Evolutionary conservation across 306 rosid genomes (phyloP), one percentile per base, ranked within the genome.

Genomic region (Pterocarpus santalinus): DNA sequence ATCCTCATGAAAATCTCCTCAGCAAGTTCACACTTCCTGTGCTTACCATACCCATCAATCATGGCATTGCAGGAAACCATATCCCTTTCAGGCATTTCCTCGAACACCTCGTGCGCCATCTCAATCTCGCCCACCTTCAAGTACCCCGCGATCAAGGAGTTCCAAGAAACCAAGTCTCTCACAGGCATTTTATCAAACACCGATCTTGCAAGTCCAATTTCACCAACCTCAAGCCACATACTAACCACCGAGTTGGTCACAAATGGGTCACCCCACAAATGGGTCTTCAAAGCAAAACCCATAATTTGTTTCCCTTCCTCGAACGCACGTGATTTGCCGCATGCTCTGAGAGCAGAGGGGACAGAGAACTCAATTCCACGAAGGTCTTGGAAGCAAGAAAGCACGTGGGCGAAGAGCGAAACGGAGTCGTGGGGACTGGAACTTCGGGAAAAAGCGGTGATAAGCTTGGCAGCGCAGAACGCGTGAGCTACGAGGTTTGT

Each of bases 1-100:
- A 80, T 81, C 43, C 11, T 61, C 76, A 36, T 63, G 60, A 88
- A 91, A 73, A 86, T 55, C 49, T 86, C 79, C 77, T 83, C 89
- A 51, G 85, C 91, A 57, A 85, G 85, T 71, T 68, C 86, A 58
- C 77, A 85, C 81, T 56, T 71, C 17, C 89, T 91, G 44, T 41
- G 66, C 81, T 89, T 84, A 33, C 83, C 88, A 69, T 72, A 89
- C 66, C 90, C 95, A 79, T 89, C 88, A 73, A 89, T 91, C 90
- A 91, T 87, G 3, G 85, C 83, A 83, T 86, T 91, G 71, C 86
- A 86, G 0, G 86, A 80, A 67, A 87, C 75, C 28, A 81, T 2
- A 35, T 86, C 86, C 79, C 89, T 60, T 8, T 85, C 71, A 10
- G 83, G 88, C 86, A 83, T 81, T 76, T 77, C 14, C 3, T 81